These are phyloP conservation scores for Onygenales sp. DNA, from an alignment of 2,329 filamentous ascomycete genomes.

Conservation along the genomic window DNA sequence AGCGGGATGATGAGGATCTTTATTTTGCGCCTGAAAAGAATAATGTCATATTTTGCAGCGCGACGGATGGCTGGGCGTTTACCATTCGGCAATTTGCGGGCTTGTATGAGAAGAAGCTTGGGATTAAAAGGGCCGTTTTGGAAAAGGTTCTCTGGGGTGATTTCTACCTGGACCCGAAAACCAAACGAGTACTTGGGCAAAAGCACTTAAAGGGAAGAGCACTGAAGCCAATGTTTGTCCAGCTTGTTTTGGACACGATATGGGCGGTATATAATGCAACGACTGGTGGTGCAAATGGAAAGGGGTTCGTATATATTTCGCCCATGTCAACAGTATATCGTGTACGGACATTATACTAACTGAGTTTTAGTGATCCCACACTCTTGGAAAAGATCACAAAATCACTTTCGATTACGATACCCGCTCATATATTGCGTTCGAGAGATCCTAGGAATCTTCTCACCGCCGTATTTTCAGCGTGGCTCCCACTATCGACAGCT, in stretches of 20 bases:
- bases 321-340: constrained; percentile 17
- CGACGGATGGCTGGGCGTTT: constrained; percentile 98
- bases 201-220: constrained; percentile 90
- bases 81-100: constrained; percentile 89
- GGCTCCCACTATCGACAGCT: constrained; percentile 88
- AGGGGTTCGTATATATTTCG: constrained; percentile 50
- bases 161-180: constrained; percentile 94
- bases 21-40: constrained; percentile 98
- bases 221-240: constrained; percentile 95
- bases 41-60: constrained; percentile 97
- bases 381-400: constrained; percentile 93
- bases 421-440: constrained; percentile 74
- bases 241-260: constrained; percentile 87
- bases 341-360: background rate
- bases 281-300: constrained; percentile 68
- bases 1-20: constrained; percentile 89
- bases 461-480: constrained; percentile 75
- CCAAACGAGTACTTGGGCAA: constrained; percentile 78
- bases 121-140: constrained; percentile 77
- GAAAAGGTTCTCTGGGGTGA: constrained; percentile 96
- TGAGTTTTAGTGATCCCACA: constrained; percentile 50
- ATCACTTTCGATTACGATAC: constrained; percentile 72
- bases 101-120: constrained; percentile 92
- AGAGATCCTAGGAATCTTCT: constrained; percentile 75
- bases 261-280: constrained; percentile 95